Evolutionary conservation across 371 early-diverging fungal species (phyloP).

Genomic region (Chytridiales sp.): DNA sequence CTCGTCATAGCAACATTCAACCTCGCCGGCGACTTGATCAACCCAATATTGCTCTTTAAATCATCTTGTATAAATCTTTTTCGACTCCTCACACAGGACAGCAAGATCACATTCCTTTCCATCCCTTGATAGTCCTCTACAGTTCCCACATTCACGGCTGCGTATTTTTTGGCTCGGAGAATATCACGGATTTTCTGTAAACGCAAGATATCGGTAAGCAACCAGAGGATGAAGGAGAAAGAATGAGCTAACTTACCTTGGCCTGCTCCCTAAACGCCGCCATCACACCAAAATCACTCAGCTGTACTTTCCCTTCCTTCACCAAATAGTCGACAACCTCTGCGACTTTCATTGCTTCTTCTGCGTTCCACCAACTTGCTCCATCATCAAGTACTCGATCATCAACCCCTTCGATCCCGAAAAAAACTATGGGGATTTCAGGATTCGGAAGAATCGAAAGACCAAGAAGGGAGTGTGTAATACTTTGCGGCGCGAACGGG

Average conservation of each 20-base stretch:
- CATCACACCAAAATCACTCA: constrained; percentile 47
- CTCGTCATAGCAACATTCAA: constrained; percentile 58
- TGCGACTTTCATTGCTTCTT: constrained; percentile 31
- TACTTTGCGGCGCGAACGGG: constrained; percentile 32
- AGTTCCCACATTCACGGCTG: constrained; percentile 32
- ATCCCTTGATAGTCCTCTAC: constrained; percentile 52
- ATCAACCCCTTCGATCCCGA: constrained; percentile 45
- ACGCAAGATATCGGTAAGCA: neutral
- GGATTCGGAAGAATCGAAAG: constrained; percentile 42
- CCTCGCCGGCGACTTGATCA: constrained; percentile 45
- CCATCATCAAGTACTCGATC: constrained; percentile 24
- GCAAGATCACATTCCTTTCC: constrained; percentile 47
- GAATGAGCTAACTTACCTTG: constrained; percentile 10
- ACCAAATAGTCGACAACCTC: constrained; percentile 31
- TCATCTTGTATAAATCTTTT: constrained; percentile 41
- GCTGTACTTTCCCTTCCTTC: constrained; percentile 21
- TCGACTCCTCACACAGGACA: constrained; percentile 49
- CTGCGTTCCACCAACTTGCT: constrained; percentile 47
- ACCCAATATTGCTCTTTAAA: constrained; percentile 40
- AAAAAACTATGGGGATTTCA: constrained; percentile 45
- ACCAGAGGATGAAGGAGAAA: neutral
- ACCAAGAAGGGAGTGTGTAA: constrained; percentile 35
- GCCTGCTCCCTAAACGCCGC: constrained; percentile 52
- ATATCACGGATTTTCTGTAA: constrained; percentile 28
- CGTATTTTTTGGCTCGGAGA: constrained; percentile 30